Evolutionary conservation across 2,329 filamentous ascomycete genomes (phyloP).

Genomic region (Exophiala viscosa): DNA sequence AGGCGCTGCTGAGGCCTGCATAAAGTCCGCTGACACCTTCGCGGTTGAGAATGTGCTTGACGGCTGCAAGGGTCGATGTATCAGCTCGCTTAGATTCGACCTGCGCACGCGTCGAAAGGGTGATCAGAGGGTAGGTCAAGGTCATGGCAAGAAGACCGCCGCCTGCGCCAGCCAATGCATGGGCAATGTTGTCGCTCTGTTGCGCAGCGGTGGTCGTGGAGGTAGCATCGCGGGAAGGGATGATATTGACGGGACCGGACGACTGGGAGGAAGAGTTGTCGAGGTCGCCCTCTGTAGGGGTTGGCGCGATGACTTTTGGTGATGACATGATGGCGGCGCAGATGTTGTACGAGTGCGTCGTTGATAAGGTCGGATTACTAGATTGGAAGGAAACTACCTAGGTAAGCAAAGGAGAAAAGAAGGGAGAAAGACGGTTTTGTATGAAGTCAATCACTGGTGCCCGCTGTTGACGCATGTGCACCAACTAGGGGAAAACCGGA

Average conservation of each 20-base stretch:
- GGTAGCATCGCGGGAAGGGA: constrained; percentile 2
- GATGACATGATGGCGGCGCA: constrained; percentile 16
- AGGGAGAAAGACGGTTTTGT: not conserved
- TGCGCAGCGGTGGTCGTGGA: constrained; percentile 63
- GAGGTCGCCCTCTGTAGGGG: constrained; percentile 18
- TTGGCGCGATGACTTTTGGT: constrained; percentile 17
- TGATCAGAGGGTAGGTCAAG: constrained; percentile 94
- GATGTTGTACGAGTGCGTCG: not conserved
- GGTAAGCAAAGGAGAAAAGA: not conserved
- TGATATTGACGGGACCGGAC: constrained; percentile 15
- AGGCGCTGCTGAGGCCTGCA: constrained; percentile 83
- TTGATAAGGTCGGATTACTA: too few species aligned
- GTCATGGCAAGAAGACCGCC: constrained; percentile 94
- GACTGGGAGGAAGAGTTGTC: constrained; percentile 13
- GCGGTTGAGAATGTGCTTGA: constrained; percentile 81
- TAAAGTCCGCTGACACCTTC: constrained; percentile 89
- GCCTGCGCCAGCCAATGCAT: constrained; percentile 87
- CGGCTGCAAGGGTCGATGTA: constrained; percentile 76
- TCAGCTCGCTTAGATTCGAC: constrained; percentile 94
- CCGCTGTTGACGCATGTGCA: not conserved
- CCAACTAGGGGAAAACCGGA: not conserved
- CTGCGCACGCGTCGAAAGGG: constrained; percentile 92
- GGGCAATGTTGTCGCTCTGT: constrained; percentile 94
- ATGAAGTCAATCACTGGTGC: constrained; percentile 7
- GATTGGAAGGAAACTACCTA: too few species aligned